phyloP scores from a whole-genome alignment of 306 rosid genomes.

The Pyrus communis region DNA sequence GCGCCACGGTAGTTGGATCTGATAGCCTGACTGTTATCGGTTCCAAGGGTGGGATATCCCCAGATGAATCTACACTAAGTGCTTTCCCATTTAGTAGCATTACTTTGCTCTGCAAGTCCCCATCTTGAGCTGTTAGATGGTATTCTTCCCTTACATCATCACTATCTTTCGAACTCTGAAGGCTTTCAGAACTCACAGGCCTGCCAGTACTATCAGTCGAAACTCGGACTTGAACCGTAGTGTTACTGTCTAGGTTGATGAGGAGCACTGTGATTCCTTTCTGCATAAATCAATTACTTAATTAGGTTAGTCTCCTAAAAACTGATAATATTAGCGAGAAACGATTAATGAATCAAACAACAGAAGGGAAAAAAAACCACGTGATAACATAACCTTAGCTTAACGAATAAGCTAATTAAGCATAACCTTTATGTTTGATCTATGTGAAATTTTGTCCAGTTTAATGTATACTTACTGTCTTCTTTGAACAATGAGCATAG shows the following conservation, averaged over 20 bases:
- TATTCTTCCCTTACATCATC: constrained; percentile 44
- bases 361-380: too few relatives aligned
- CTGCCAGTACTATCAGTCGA: constrained; percentile 1
- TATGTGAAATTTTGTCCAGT: neutral
- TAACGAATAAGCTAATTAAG: neutral
- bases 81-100: constrained; percentile 51
- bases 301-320: too few relatives aligned
- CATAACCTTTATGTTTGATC: neutral
- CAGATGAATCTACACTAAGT: constrained; percentile 36
- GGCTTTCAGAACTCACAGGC: neutral
- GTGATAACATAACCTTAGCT: neutral
- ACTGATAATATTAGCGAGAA: too few relatives aligned
- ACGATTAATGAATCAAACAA: too few relatives aligned
- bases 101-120: constrained; percentile 49
- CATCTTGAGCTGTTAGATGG: constrained; percentile 45
- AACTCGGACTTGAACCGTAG: constrained; percentile 29
- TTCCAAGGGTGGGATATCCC: constrained; percentile 47
- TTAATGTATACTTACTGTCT: constrained; percentile 31
- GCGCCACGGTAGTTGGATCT: constrained; percentile 43
- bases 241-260: constrained; percentile 42
- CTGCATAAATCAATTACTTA: constrained; percentile 20
- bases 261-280: constrained; percentile 54
- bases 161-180: neutral
- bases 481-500: constrained; percentile 62
- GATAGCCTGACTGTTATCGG: constrained; percentile 35